Percentiles rank a stretch among this genome's conserved stretches.
Evolutionary conservation across 2,329 filamentous ascomycete species (phyloP).

Genomic region (Fusarium cicatricum): DNA sequence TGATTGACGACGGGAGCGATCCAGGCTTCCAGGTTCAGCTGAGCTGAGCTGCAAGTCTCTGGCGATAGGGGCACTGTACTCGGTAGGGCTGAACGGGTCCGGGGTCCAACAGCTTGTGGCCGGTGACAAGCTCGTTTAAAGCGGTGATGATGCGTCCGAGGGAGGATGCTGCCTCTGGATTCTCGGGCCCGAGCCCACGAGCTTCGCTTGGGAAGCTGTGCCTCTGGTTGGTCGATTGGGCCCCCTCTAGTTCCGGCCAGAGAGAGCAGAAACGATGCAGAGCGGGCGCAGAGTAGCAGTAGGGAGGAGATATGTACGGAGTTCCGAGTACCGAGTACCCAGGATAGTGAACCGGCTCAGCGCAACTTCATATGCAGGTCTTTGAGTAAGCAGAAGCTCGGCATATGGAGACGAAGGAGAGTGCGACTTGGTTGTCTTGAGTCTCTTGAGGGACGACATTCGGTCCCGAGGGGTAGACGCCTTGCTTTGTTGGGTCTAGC

Average conservation of each 20-base stretch:
- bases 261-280: too few species aligned
- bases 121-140: conserved; percentile 14
- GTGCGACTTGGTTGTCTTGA: background rate
- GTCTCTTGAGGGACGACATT: conserved; percentile 13
- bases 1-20: background rate
- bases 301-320: too few species aligned
- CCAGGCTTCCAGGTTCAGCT: too few species aligned
- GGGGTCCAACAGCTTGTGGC: conserved; percentile 14
- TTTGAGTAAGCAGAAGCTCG: background rate
- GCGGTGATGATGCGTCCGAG: conserved; percentile 1
- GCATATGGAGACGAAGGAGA: conserved; percentile 15
- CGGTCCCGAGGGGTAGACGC: conserved; percentile 36
- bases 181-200: too few species aligned
- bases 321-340: too few species aligned
- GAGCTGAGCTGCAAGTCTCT: conserved; percentile 23
- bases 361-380: too few species aligned
- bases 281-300: too few species aligned
- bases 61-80: too few species aligned
- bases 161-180: background rate
- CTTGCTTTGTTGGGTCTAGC: conserved; percentile 28
- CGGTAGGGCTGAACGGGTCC: conserved; percentile 15
- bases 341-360: too few species aligned
- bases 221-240: background rate
- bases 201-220: too few species aligned
- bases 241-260: background rate